Evolutionary conservation across 257 asterid species (phyloP).

Genomic region (Voacanga thouarsii): DNA sequence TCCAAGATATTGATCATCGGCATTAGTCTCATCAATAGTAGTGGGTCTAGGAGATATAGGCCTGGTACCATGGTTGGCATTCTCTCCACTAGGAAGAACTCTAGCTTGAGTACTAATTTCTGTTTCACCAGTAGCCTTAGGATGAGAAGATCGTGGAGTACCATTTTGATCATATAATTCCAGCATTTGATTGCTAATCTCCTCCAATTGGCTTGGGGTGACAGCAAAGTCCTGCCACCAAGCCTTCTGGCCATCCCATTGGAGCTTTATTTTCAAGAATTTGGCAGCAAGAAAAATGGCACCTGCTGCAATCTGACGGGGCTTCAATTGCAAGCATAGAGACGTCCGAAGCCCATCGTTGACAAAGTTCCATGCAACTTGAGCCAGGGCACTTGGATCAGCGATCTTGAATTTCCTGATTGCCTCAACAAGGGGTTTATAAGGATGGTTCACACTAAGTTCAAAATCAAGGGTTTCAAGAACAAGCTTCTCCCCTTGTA

Average conservation of each 20-base stretch:
- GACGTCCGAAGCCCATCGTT: slow-evolving; percentile 96
- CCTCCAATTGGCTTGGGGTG: slow-evolving; percentile 98
- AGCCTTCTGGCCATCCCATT: slow-evolving; percentile 79
- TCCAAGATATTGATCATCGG: slow-evolving; percentile 23
- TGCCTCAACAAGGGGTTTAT: slow-evolving; percentile 92
- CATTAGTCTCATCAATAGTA: slow-evolving; percentile 21
- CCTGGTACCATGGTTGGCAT: slow-evolving; percentile 27
- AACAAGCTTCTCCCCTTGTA: slow-evolving; percentile 79
- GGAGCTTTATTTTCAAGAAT: slow-evolving; percentile 96
- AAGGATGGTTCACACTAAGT: slow-evolving; percentile 74
- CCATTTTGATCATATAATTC: slow-evolving; percentile 71
- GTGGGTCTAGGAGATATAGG: slow-evolving; percentile 34
- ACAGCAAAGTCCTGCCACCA: slow-evolving; percentile 99
- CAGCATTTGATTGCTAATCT: slow-evolving; percentile 86
- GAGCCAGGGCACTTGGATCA: slow-evolving; percentile 69
- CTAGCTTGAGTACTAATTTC: slow-evolving; percentile 44
- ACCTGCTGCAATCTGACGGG: slow-evolving; percentile 98
- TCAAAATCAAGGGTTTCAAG: slow-evolving; percentile 84
- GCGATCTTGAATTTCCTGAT: slow-evolving; percentile 76
- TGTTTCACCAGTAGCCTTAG: slow-evolving; percentile 61
- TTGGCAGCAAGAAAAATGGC: slow-evolving; percentile 98
- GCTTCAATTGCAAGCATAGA: slow-evolving; percentile 94
- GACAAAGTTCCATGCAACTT: slow-evolving; percentile 96
- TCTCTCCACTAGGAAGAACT: slow-evolving; percentile 47
- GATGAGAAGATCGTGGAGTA: slow-evolving; percentile 48